Conservation (phyloP, 768 basidiomycete species). For the Auricularia auricula-judae region DNA sequence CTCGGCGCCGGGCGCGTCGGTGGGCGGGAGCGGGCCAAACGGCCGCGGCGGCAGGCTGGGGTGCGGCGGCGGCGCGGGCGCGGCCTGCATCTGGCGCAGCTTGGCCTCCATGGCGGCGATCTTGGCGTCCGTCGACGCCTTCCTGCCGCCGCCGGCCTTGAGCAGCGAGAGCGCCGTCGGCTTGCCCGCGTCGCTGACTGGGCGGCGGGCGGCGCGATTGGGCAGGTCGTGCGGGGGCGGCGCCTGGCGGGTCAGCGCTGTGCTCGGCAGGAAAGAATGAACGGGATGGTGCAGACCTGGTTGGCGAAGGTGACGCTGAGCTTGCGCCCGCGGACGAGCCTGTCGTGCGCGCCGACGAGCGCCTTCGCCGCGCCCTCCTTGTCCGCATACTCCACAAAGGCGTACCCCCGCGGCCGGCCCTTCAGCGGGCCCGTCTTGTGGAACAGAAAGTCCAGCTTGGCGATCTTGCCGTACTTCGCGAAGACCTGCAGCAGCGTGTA, state of each 20-base stretch:
- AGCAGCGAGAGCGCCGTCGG: conserved; percentile 84
- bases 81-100: conserved; percentile 59
- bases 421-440: conserved; percentile 84
- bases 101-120: conserved; percentile 97
- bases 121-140: conserved; percentile 62
- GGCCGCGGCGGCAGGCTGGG: conserved; percentile 21
- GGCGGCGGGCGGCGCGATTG: conserved; percentile 2
- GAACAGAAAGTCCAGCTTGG: conserved; percentile 89
- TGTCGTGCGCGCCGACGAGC: conserved; percentile 59
- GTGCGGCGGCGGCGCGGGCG: conserved; percentile 8
- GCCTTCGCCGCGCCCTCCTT: conserved; percentile 77
- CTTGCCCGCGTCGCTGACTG: conserved; percentile 11
- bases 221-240: conserved; percentile 2
- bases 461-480: conserved; percentile 83
- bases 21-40: not conserved
- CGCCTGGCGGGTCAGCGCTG: conserved; percentile 14
- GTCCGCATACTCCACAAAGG: conserved; percentile 77
- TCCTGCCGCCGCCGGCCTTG: conserved; percentile 60
- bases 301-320: conserved; percentile 87
- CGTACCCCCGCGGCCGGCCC: conserved; percentile 92
- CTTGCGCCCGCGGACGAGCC: conserved; percentile 76
- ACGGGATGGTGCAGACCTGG: conserved; percentile 35
- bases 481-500: conserved; percentile 85
- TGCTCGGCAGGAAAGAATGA: conserved; percentile 33
- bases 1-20: not conserved